These are phyloP conservation scores for Sporothrix globosa DNA, from an alignment of 2,329 filamentous ascomycete genomes.

Conservation along the genomic window DNA sequence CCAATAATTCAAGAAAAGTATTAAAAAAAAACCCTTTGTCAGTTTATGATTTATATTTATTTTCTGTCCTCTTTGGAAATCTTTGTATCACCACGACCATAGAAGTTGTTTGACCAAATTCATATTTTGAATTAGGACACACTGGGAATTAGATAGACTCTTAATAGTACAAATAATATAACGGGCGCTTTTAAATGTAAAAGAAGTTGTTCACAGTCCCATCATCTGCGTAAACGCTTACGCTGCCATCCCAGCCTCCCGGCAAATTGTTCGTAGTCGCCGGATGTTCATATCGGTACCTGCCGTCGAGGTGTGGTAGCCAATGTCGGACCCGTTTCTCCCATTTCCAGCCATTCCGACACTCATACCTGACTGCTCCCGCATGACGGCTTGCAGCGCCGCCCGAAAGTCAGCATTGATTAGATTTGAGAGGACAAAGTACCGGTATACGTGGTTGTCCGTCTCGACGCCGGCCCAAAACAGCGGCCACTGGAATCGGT, in stretches of 20 bases:
- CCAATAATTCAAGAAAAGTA: too few relatives aligned
- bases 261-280: constrained; percentile 12
- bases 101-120: too few relatives aligned
- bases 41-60: too few relatives aligned
- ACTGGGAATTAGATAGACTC: background rate
- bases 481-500: constrained; percentile 29
- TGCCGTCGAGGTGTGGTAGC: background rate
- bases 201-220: background rate
- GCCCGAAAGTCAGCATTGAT: constrained; percentile 23
- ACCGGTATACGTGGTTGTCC: constrained; percentile 25
- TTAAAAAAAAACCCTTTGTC: too few relatives aligned
- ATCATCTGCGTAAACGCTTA: background rate
- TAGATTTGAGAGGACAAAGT: constrained; percentile 24
- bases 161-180: background rate
- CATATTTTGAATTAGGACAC: too few relatives aligned
- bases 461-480: constrained; percentile 31
- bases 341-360: background rate
- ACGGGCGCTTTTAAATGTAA: background rate
- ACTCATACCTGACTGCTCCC: background rate
- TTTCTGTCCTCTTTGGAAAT: too few relatives aligned
- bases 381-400: constrained; percentile 14
- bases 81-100: too few relatives aligned
- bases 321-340: background rate
- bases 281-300: constrained; percentile 1
- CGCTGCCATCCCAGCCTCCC: background rate